These are phyloP conservation scores for Staphylotrichum longicolle DNA, from an alignment of 495 filamentous ascomycete genomes.

Conservation along the genomic window DNA sequence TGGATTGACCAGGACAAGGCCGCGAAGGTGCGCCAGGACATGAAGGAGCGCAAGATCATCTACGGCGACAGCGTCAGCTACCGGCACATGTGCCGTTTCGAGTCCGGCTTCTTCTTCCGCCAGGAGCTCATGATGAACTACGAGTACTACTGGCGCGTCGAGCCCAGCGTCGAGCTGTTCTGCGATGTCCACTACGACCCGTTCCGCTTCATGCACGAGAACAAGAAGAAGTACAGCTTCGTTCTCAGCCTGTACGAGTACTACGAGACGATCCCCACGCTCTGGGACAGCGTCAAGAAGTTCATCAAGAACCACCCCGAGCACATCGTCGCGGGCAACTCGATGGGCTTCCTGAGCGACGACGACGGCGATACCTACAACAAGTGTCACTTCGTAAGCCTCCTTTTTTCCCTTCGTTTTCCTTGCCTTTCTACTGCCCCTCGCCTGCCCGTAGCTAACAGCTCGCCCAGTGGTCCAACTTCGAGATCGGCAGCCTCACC, in stretches of 20 bases:
- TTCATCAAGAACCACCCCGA: slow-evolving; percentile 88
- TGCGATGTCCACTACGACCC: slow-evolving; percentile 83
- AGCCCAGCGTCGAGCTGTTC: slow-evolving; percentile 83
- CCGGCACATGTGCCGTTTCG: slow-evolving; percentile 91
- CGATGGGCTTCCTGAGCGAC: slow-evolving; percentile 87
- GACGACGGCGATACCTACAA: slow-evolving; percentile 89
- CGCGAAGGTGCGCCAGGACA: slow-evolving; percentile 74
- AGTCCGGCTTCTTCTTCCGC: slow-evolving; percentile 91
- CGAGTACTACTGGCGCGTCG: slow-evolving; percentile 92
- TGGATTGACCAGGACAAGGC: slow-evolving; percentile 87
- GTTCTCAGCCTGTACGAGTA: slow-evolving; percentile 92
- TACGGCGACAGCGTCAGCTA: slow-evolving; percentile 93
- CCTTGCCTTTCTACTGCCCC: too few species aligned
- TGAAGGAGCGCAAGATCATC: slow-evolving; percentile 81
- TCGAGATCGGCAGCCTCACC: slow-evolving; percentile 80
- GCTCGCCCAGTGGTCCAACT: slow-evolving; percentile 76
- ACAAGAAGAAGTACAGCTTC: slow-evolving; percentile 89
- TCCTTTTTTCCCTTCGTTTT: not conserved
- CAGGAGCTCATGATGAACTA: slow-evolving; percentile 79
- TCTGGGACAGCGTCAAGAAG: slow-evolving; percentile 90
- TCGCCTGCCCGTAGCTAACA: slow-evolving; percentile 1
- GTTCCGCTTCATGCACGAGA: slow-evolving; percentile 83
- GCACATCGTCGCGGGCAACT: slow-evolving; percentile 79
- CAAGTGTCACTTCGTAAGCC: slow-evolving; percentile 89
- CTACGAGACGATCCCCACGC: slow-evolving; percentile 88